Percentiles rank a stretch among this genome's conserved stretches.
Conservation (phyloP, 495 filamentous ascomycete species). For the Evansstolkia leycettana region DNA sequence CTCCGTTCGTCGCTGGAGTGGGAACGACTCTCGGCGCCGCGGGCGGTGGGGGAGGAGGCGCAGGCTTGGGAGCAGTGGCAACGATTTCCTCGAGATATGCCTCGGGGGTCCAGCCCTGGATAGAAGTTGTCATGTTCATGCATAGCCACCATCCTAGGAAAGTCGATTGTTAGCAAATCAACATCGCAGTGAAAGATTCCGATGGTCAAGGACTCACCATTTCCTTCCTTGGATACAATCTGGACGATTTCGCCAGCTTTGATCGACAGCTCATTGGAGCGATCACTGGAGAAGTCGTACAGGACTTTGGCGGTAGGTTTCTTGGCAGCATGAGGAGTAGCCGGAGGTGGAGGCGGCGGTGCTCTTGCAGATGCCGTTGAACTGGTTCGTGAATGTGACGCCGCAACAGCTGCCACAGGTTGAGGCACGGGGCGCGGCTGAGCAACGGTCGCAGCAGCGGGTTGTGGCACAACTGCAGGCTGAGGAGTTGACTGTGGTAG, state of each 20-base stretch:
- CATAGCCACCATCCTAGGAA: constrained; percentile 84
- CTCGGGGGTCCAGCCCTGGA: constrained; percentile 85
- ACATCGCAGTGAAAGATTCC: background rate
- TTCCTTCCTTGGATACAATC: constrained; percentile 77
- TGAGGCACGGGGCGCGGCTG: constrained; percentile 26
- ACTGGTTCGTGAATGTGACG: constrained; percentile 39
- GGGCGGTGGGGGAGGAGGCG: constrained; percentile 49
- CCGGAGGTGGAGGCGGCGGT: constrained; percentile 59
- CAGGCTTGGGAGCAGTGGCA: constrained; percentile 35
- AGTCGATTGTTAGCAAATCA: constrained; percentile 12
- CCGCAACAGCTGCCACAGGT: constrained; percentile 34
- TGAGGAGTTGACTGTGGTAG: constrained; percentile 29
- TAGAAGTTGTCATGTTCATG: constrained; percentile 46
- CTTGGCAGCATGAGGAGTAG: constrained; percentile 48
- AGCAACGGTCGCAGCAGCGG: constrained; percentile 30
- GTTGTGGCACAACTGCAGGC: constrained; percentile 31
- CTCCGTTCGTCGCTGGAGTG: constrained; percentile 38
- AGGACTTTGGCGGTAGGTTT: constrained; percentile 73
- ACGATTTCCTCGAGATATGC: constrained; percentile 74
- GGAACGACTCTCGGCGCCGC: constrained; percentile 35
- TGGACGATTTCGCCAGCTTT: constrained; percentile 67
- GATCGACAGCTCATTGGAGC: constrained; percentile 67
- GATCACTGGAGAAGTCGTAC: constrained; percentile 78
- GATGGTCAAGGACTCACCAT: constrained; percentile 36
- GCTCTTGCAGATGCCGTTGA: constrained; percentile 45